Base-by-base conservation (phyloP, 1,284 basidiomycete genomes). In the Marasmius oreades region DNA sequence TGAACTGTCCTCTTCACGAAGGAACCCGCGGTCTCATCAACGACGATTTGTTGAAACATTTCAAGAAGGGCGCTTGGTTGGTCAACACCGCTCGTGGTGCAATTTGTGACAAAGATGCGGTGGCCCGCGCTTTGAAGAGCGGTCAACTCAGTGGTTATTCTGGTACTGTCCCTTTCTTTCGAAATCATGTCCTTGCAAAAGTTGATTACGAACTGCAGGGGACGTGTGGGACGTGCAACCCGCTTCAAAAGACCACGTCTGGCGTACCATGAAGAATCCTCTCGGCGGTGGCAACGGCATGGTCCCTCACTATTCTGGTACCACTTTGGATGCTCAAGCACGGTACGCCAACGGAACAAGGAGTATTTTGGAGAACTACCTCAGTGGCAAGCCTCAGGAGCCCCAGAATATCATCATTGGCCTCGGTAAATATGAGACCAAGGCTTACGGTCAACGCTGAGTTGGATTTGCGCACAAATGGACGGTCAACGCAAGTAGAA, bases 81-180 rank as follows among this genome's bases (percentile, higher is more conserved):
- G 86, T 96, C 69, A 95, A 96, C 82, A 95, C 93, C 31, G 94
- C 94, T 44, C 92, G 93, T 65, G 95, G 95, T 47, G 95, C 95
- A 52, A 95, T 98, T 67, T 92, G 88, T 70, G 88, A 93, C 74
- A 86, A 86, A 62, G 81, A 92, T 61, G 93, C 86, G 47, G 85
- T 97, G 58, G 85, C 86, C 10, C 84, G 73, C 1, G 93, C 94
- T 10, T 72, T 98, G 60, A 80, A 84, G 73, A 85, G 80, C 55
- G 95, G 95, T 16, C 90, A 92, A 51, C 70, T 95, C 57, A 70
- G 73, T 58, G 92, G 79, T 57, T 81, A 77, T 61, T 65, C 77
- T 46, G 71, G 73, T 68, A 51, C 16, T 54, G 51, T 46, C 7
- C 18, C 20, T 16, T 23, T 12, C 58, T 60, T 28, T 53, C 51